phyloP scores from a whole-genome alignment of 2,329 filamentous ascomycete genomes.

The Diaporthe vexans region DNA sequence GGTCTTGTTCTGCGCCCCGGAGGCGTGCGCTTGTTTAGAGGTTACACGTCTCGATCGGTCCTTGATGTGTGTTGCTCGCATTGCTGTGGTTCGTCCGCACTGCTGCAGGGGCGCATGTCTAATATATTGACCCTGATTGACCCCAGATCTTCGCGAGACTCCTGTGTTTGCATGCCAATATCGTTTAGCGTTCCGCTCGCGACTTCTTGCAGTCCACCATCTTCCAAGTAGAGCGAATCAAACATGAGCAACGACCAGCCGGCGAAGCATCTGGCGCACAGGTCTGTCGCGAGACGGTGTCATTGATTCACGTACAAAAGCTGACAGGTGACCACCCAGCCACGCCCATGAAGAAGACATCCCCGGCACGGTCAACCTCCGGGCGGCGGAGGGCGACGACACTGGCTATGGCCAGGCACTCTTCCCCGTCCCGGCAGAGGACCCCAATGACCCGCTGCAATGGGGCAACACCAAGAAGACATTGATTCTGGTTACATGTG shows the following conservation, averaged over 20 bases:
- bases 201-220: neutral
- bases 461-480: constrained; percentile 70
- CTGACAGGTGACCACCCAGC: constrained; percentile 50
- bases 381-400: constrained; percentile 55
- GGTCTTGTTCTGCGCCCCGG: constrained; percentile 16
- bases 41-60: neutral
- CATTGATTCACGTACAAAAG: neutral
- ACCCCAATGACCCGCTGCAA: constrained; percentile 72
- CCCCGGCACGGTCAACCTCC: constrained; percentile 69
- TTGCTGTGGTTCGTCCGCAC: constrained; percentile 9
- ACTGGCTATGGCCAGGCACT: constrained; percentile 72
- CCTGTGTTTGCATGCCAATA: neutral
- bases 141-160: neutral
- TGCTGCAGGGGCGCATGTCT: constrained; percentile 19
- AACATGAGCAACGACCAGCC: constrained; percentile 4
- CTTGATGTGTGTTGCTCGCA: constrained; percentile 18
- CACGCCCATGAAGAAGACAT: constrained; percentile 69
- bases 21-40: neutral
- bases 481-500: constrained; percentile 67
- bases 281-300: constrained; percentile 6
- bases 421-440: constrained; percentile 71
- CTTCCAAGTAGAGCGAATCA: neutral
- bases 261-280: constrained; percentile 34
- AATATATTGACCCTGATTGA: neutral
- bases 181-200: neutral